These are phyloP conservation scores for Nicotiana attenuata DNA, from an alignment of 257 asterid genomes.

Conservation along the genomic window DNA sequence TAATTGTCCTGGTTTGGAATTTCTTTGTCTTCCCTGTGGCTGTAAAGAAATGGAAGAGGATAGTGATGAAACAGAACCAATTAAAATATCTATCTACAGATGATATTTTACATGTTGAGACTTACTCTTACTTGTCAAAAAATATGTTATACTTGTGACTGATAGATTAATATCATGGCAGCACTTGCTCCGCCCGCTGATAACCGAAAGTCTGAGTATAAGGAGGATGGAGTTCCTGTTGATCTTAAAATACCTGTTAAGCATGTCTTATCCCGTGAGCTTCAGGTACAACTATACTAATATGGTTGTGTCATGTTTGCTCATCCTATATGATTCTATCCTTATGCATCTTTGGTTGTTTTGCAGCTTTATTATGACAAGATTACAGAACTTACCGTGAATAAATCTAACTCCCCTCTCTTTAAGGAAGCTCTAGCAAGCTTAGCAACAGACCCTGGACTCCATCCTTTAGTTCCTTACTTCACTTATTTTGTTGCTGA, in stretches of 20 bases:
- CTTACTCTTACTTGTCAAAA: not conserved
- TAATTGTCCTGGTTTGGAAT: not conserved
- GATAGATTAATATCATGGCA: conserved; percentile 22
- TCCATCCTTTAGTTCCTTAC: conserved; percentile 96
- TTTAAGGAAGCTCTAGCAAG: conserved; percentile 78
- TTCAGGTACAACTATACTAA: conserved; percentile 57
- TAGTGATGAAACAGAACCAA: not conserved
- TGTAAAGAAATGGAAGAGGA: not conserved
- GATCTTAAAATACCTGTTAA: conserved; percentile 90
- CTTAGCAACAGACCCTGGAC: conserved; percentile 97
- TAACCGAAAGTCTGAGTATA: conserved; percentile 65
- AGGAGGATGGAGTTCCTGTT: conserved; percentile 73
- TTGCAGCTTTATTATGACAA: conserved; percentile 95
- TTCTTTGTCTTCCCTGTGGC: not conserved
- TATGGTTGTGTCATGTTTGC: conserved; percentile 19
- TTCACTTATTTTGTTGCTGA: conserved; percentile 88
- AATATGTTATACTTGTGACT: not conserved
- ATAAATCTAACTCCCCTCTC: conserved; percentile 65
- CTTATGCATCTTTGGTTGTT: conserved; percentile 21
- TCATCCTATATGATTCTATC: conserved; percentile 10
- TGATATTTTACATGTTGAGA: not conserved
- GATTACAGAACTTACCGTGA: conserved; percentile 75
- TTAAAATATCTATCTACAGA: not conserved
- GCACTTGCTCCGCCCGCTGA: conserved; percentile 63
- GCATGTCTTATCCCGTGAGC: conserved; percentile 93